Evolutionary conservation across 495 filamentous ascomycete species (phyloP).

Genomic region (Entonaema liquescens): DNA sequence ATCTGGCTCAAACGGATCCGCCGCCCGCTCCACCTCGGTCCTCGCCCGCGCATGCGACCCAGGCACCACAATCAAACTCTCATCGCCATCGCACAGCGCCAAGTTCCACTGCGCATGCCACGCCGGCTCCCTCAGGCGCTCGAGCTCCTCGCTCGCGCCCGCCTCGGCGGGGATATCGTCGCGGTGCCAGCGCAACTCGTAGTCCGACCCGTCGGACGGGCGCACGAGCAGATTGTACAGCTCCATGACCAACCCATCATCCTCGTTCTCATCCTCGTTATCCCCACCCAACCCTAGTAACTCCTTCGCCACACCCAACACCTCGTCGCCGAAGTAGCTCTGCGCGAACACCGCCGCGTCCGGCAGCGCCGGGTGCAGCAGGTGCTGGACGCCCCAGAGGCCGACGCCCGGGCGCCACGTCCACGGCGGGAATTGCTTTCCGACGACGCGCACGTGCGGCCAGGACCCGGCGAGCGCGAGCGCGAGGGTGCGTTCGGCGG

Average conservation of each 20-base stretch:
- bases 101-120: constrained; percentile 84
- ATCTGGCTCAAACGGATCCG: constrained; percentile 63
- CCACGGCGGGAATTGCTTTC: constrained; percentile 87
- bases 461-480: constrained; percentile 70
- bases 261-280: neutral
- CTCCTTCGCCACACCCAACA: constrained; percentile 66
- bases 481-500: constrained; percentile 60
- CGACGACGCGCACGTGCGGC: constrained; percentile 82
- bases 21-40: constrained; percentile 69
- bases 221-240: constrained; percentile 81
- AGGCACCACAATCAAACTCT: constrained; percentile 73
- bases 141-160: constrained; percentile 60
- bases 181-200: constrained; percentile 78
- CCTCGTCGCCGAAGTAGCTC: constrained; percentile 70
- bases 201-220: constrained; percentile 64
- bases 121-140: constrained; percentile 57
- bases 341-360: constrained; percentile 63
- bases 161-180: constrained; percentile 74
- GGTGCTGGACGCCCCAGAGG: constrained; percentile 88
- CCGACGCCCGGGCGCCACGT: constrained; percentile 61
- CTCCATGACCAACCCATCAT: constrained; percentile 71
- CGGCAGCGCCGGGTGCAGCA: constrained; percentile 74
- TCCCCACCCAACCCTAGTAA: constrained; percentile 51
- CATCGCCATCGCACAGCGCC: constrained; percentile 69
- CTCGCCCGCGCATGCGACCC: constrained; percentile 72